Evolutionary conservation across 331 rosid genomes (phyloP).

Genomic region (Ulmus americana): DNA sequence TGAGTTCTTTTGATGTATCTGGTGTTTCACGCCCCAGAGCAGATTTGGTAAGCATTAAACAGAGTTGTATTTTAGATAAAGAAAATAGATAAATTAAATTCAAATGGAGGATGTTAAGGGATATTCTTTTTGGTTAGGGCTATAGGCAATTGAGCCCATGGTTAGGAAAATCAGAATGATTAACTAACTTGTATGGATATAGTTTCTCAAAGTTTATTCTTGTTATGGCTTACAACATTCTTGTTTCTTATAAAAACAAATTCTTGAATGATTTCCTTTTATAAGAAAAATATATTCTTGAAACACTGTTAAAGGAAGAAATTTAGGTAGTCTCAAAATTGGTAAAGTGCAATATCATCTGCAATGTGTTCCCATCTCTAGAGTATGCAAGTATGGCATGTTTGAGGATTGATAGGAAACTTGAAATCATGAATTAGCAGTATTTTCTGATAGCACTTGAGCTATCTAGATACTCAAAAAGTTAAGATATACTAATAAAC

Average conservation of each 20-base stretch:
- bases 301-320: not conserved
- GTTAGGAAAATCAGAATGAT: too few species aligned
- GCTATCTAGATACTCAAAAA: too few species aligned
- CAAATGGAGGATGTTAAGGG: not conserved
- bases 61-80: slow-evolving; percentile 1
- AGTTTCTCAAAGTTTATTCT: too few species aligned
- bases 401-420: not conserved
- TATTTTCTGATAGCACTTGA: not conserved
- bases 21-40: slow-evolving; percentile 38
- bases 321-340: not conserved
- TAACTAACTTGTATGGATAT: too few species aligned
- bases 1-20: slow-evolving; percentile 71
- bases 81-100: slow-evolving; percentile 4
- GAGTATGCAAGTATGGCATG: not conserved
- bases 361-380: too few species aligned
- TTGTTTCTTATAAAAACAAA: too few species aligned
- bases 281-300: too few species aligned
- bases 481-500: too few species aligned
- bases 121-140: not conserved
- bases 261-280: too few species aligned
- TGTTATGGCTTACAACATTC: too few species aligned
- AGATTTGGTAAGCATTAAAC: slow-evolving; percentile 36
- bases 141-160: too few species aligned
- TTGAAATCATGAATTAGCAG: not conserved
- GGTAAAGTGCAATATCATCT: too few species aligned